Base-by-base conservation (phyloP, 306 rosid species). In the Begonia masoniana region DNA sequence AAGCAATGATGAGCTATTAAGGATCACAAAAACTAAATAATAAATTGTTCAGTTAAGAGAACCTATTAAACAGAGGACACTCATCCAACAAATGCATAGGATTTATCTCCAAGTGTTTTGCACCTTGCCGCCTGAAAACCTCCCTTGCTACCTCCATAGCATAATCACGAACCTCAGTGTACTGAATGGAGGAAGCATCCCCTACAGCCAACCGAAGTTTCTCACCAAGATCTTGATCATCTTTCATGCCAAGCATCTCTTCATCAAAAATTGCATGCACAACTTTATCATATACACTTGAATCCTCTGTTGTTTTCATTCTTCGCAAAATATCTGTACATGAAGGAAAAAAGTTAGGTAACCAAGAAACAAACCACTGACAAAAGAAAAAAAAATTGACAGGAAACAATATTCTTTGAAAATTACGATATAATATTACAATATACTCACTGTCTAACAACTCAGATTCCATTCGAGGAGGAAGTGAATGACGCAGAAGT, bases 381-480 rank as follows among this genome's bases (percentile, higher is more conserved):
- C 7, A 31, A 31, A 31, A 31, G 9, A 31, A 5, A 31, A 31
- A 31, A 31, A 31, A 31, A 31, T 5, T 5, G 39, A 5, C 39
- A 5, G 39, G 39, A 31, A 5, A 31, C 39, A 31, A 31, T 31
- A 7, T 31, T 31, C 39, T 31, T 31, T 31, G 8, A 31, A 31
- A 6, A 5, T 31, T 31, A 31, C 4, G 39, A 45, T 6, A 45
- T 45, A n/a, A 45, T 10, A 45, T 45, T 48, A 49, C 13, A 60
- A 49, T 54, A 45, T n/a, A 75, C 95, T 77, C 78, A 75, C 97
- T 81, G 64, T 89, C 95, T 63, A 89, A 81, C 66, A 89, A 72
- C 70, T 81, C 88, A 13, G 84, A 85, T 71, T 89, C 97, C 97
- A 82, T 83, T 62, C 78, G 77, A 26, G 87, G 97, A 63, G 97